Conservation (phyloP, 306 rosid species). For the Fragaria ananassa region DNA sequence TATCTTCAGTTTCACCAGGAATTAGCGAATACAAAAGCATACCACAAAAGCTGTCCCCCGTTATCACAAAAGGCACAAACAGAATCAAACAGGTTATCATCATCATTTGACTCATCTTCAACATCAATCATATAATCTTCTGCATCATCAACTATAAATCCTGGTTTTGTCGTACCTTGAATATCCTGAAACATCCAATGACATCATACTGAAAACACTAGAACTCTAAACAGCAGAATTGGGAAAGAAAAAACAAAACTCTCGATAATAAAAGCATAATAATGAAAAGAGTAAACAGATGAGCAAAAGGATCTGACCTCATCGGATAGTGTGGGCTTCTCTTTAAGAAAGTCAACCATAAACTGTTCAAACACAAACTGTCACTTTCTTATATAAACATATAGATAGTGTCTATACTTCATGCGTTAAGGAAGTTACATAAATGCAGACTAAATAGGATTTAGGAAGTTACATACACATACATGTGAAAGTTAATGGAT, state of each 20-base stretch:
- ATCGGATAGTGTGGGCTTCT: constrained; percentile 40
- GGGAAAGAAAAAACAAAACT: neutral
- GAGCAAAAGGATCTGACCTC: constrained; percentile 48
- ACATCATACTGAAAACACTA: constrained; percentile 16
- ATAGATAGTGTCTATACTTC: neutral
- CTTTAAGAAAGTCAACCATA: constrained; percentile 47
- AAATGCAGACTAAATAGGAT: neutral
- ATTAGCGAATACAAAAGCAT: constrained; percentile 21
- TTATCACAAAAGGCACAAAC: constrained; percentile 91
- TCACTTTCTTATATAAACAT: constrained; percentile 5
- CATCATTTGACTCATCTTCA: constrained; percentile 53
- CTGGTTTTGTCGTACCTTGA: constrained; percentile 47
- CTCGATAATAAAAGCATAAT: neutral
- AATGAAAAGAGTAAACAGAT: constrained; percentile 11
- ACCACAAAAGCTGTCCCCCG: constrained; percentile 78
- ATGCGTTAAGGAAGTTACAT: neutral
- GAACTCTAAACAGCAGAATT: constrained; percentile 17
- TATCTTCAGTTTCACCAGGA: neutral
- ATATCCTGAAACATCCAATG: constrained; percentile 47
- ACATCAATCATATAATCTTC: constrained; percentile 47
- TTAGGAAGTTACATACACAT: neutral
- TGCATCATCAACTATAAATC: constrained; percentile 63
- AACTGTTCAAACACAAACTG: constrained; percentile 53
- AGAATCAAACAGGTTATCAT: constrained; percentile 64
- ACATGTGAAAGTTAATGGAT: neutral